Percentiles rank a stretch among this genome's conserved stretches.
Conservation (phyloP, 106 monocot genomes). For the Posidonia australis region DNA sequence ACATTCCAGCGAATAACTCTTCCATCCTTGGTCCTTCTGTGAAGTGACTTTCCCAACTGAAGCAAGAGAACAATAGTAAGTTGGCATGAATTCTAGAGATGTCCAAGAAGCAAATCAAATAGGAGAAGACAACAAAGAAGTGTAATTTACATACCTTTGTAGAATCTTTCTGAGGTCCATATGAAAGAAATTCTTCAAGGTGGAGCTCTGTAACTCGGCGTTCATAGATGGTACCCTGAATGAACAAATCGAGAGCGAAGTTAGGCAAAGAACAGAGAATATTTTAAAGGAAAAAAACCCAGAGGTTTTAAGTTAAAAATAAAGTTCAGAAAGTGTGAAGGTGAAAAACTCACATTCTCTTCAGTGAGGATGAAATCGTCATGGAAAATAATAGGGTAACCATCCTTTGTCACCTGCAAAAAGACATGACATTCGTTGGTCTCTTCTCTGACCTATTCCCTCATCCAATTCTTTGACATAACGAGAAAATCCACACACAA, state of each 20-base stretch:
- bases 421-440: neutral
- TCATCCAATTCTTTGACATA: constrained; percentile 1
- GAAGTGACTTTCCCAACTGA: constrained; percentile 49
- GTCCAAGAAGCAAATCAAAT: neutral
- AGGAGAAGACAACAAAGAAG: neutral
- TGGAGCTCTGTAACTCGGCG: constrained; percentile 45
- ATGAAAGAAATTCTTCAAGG: constrained; percentile 32
- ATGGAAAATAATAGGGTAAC: constrained; percentile 71
- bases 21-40: constrained; percentile 53
- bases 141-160: constrained; percentile 19
- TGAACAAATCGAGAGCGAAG: neutral
- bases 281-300: neutral
- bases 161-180: constrained; percentile 49
- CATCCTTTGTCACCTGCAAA: constrained; percentile 77
- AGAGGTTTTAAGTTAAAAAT: neutral
- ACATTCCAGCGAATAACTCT: constrained; percentile 50
- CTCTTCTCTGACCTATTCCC: neutral
- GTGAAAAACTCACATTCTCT: constrained; percentile 48
- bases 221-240: constrained; percentile 40
- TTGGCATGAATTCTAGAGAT: neutral
- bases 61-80: neutral
- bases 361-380: constrained; percentile 60
- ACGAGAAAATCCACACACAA: neutral
- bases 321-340: neutral
- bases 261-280: neutral